Base-by-base conservation (phyloP, 768 basidiomycete genomes). In the Pisolithus marmoratus region DNA sequence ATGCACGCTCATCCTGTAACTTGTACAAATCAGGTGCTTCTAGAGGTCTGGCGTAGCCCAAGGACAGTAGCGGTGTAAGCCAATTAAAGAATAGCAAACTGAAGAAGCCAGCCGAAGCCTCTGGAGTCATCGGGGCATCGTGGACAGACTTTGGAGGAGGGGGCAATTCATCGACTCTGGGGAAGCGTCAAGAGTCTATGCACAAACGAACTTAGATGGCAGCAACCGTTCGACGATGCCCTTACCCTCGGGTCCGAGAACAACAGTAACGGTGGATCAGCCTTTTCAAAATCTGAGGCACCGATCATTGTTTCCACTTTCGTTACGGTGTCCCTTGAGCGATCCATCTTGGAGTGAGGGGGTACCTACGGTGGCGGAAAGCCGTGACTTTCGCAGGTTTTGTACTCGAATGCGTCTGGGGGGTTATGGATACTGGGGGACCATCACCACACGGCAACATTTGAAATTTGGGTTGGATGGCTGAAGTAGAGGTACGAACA, bases 1-100 rank as follows among this genome's bases (percentile, higher is more conserved):
- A 78, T 2, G 79, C 73, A 23, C 83, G 79, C 20, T 78, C 65
- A 36, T 83, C 78, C 52, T 82, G 82, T 23, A 94, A 80, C 66
- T 82, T 87, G 75, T 85, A 94, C 4, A 94, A 73, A 67, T 94
- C 92, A 0, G 85, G 69, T 0, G 84, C 82, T 60, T 92, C 86
- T 2, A 95, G 75, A 1, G 92, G 88, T 8, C 92, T 79, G 8
- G 81, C 77, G 61, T 91, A 92, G 8, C 92, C 92, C 11, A 92
- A 71, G 9, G 72, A 65, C 55, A 94, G 75, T 22, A 94, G 67
- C 3, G 81, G 78, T 3, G 82, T 83, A 19, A 94, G 75, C 91
- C 92, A 94, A 41, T 68, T 66, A 57, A 92, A 94, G 29, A 81
- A 84, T 3, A 91, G 56, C 5, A 78, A 61, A 57, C 72, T 77